These are phyloP conservation scores for Aspergillus sp. DNA, from an alignment of 2,329 filamentous ascomycete genomes.

Conservation along the genomic window DNA sequence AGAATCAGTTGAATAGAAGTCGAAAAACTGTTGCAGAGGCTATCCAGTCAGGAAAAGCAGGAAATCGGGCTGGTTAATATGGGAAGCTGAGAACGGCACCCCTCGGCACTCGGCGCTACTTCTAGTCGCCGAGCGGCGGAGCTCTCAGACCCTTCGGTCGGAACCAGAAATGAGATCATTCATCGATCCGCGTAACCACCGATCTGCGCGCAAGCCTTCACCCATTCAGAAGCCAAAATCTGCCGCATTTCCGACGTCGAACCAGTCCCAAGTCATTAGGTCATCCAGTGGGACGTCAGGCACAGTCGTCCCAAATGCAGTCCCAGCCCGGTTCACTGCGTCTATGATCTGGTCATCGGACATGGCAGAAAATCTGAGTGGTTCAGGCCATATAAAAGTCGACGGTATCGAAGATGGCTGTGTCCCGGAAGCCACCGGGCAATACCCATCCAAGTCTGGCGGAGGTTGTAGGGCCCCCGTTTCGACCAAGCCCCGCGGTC, in stretches of 20 bases:
- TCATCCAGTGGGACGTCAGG: slow-evolving; percentile 62
- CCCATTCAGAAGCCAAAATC: slow-evolving; percentile 31
- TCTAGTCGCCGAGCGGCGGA: slow-evolving; percentile 30
- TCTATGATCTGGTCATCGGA: slow-evolving; percentile 69
- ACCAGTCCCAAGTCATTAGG: slow-evolving; percentile 60
- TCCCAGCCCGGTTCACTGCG: slow-evolving; percentile 64
- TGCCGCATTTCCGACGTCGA: slow-evolving; percentile 45
- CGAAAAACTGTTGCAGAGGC: not conserved
- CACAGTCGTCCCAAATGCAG: slow-evolving; percentile 59
- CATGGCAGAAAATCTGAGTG: slow-evolving; percentile 68
- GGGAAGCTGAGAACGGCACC: slow-evolving; percentile 18
- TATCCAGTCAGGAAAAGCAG: not conserved
- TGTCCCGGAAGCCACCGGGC: slow-evolving; percentile 24
- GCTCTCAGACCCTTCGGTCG: not conserved
- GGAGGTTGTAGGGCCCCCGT: slow-evolving; percentile 18
- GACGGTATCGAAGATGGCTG: slow-evolving; percentile 31
- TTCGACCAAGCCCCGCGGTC: slow-evolving; percentile 14
- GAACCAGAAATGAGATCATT: not conserved
- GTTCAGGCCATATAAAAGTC: slow-evolving; percentile 49
- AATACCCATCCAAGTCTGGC: slow-evolving; percentile 20
- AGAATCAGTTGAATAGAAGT: not conserved
- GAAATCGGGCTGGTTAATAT: slow-evolving; percentile 13
- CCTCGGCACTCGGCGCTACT: slow-evolving; percentile 30
- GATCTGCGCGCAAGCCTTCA: not conserved
- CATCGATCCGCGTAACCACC: not conserved